phyloP scores from a whole-genome alignment of 202 grass and related monocot genomes.

The Panicum virgatum region DNA sequence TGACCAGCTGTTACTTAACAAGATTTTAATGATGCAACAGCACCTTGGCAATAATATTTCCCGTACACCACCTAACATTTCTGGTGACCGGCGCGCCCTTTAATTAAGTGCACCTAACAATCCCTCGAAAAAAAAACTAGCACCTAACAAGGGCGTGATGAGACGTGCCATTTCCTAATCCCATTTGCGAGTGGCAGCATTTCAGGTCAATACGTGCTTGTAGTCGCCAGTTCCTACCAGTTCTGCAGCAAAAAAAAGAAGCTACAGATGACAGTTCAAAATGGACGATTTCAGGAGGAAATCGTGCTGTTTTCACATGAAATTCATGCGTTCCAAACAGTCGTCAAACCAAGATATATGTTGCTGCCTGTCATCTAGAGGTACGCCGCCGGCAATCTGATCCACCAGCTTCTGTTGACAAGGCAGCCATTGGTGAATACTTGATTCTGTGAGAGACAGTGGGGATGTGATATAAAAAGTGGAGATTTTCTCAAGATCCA shows the following conservation, averaged over 20 bases:
- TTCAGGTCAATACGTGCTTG: not conserved
- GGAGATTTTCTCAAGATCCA: slow-evolving; percentile 17
- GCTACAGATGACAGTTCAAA: not conserved
- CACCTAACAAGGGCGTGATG: slow-evolving; percentile 35
- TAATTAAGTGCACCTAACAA: too few species aligned
- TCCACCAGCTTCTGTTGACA: slow-evolving; percentile 21
- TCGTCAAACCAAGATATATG: not conserved
- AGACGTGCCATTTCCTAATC: not conserved
- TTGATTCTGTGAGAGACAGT: slow-evolving; percentile 28
- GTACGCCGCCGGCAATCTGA: not conserved
- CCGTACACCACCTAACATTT: slow-evolving; percentile 13
- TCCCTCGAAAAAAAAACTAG: too few species aligned
- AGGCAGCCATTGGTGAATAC: slow-evolving; percentile 20
- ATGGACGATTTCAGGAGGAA: not conserved
- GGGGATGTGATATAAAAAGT: slow-evolving; percentile 35
- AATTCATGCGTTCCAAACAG: not conserved
- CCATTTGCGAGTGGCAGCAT: not conserved
- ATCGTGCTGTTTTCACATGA: not conserved
- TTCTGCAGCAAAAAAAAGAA: not conserved
- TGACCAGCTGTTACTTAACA: slow-evolving; percentile 8
- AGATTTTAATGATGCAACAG: slow-evolving; percentile 27
- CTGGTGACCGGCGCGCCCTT: slow-evolving; percentile 28
- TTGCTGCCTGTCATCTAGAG: not conserved
- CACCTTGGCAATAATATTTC: slow-evolving; percentile 20
- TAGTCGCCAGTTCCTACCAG: too few species aligned